phyloP scores from a whole-genome alignment of 192 early-diverging fungal species.

The Helicostylum pulchrum region DNA sequence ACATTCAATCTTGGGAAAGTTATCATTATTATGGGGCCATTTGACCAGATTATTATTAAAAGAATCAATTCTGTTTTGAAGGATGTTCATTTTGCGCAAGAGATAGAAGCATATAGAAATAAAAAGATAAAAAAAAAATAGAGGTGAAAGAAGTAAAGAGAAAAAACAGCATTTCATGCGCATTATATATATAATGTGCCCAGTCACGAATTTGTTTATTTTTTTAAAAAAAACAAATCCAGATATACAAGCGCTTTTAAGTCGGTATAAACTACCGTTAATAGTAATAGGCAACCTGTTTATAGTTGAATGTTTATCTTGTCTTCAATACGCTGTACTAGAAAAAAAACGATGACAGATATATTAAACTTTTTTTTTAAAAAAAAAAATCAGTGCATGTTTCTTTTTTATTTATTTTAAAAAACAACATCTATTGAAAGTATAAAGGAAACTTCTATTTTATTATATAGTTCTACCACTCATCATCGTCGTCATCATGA shows the following conservation, averaged over 20 bases:
- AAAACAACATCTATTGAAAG: constrained; percentile 8
- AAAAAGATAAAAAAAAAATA: neutral
- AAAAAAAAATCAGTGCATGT: no score
- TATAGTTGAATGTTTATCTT: no score
- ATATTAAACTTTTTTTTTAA: no score
- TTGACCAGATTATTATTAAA: constrained; percentile 2
- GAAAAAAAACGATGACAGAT: no score
- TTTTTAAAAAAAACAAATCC: no score
- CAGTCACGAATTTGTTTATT: no score
- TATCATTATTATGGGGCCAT: neutral
- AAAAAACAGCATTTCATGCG: neutral
- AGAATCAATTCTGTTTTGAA: neutral
- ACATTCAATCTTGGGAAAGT: neutral
- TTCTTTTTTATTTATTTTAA: neutral
- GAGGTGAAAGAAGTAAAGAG: neutral
- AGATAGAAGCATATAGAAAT: neutral
- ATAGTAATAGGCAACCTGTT: no score
- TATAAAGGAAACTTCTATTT: neutral
- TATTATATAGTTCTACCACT: constrained; percentile 15
- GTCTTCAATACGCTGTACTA: no score
- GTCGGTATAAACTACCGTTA: no score
- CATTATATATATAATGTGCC: no score
- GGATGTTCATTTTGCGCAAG: neutral
- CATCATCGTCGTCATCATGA: constrained; percentile 29
- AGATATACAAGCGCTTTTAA: no score